phyloP scores from a whole-genome alignment of 805 yeast genomes.

The Aciculoconidium aculeatum region DNA sequence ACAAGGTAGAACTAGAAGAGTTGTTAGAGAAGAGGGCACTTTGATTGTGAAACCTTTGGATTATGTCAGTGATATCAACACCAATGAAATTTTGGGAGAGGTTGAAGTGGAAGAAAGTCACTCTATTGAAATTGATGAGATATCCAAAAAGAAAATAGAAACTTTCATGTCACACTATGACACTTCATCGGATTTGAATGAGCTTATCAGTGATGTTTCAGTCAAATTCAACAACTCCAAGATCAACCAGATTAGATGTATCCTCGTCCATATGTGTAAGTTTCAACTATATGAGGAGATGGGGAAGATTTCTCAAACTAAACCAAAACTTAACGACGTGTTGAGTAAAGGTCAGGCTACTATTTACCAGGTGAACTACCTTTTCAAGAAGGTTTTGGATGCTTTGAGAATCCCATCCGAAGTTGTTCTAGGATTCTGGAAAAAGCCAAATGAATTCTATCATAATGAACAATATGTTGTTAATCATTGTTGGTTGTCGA shows the following conservation, averaged over 20 bases:
- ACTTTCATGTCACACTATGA: constrained; percentile 27
- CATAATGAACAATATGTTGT: constrained; percentile 47
- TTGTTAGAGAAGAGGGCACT: constrained; percentile 30
- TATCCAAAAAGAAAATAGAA: constrained; percentile 23
- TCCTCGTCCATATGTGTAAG: constrained; percentile 66
- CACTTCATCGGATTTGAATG: constrained; percentile 29
- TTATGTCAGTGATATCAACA: constrained; percentile 35
- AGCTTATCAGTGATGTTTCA: constrained; percentile 36
- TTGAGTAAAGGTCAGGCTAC: constrained; percentile 49
- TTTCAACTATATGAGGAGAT: constrained; percentile 41
- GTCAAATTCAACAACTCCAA: constrained; percentile 33
- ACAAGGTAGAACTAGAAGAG: constrained; percentile 61
- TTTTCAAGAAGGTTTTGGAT: constrained; percentile 68
- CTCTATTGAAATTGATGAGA: constrained; percentile 7
- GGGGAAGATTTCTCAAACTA: constrained; percentile 29
- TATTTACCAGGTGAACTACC: constrained; percentile 68
- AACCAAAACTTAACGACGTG: constrained; percentile 38
- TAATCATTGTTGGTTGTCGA: constrained; percentile 88
- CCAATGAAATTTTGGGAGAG: constrained; percentile 29
- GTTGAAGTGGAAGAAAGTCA: constrained; percentile 6
- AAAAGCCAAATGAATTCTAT: constrained; percentile 62
- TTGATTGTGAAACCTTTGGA: constrained; percentile 40
- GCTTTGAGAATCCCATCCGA: constrained; percentile 69
- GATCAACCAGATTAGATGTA: constrained; percentile 52
- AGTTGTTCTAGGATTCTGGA: constrained; percentile 75